Conservation (phyloP, 2,329 filamentous ascomycete genomes). For the Arachnomyces sp. region DNA sequence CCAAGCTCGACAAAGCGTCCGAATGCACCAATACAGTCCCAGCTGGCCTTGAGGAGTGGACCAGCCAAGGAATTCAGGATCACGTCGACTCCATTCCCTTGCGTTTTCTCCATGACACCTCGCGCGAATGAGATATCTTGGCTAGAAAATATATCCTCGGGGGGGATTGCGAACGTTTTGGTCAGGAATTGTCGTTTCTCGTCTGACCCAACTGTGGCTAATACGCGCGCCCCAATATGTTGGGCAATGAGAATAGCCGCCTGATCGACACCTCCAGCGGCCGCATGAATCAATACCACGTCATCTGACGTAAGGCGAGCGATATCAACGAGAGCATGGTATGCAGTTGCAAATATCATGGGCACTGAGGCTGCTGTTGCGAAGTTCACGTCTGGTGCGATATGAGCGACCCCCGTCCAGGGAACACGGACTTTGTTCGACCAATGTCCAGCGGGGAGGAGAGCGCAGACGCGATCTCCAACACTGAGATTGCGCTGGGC, state of each 20-base stretch:
- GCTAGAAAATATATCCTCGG: constrained; percentile 8
- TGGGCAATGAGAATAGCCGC: constrained; percentile 13
- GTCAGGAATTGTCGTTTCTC: constrained; percentile 7
- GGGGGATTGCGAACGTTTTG: constrained; percentile 3
- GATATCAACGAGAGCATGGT: constrained; percentile 13
- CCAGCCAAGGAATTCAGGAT: constrained; percentile 12
- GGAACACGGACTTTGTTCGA: constrained; percentile 5
- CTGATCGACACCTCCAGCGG: constrained; percentile 13
- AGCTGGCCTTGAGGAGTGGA: constrained; percentile 8
- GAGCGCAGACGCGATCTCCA: constrained; percentile 11
- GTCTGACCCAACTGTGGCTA: constrained; percentile 9
- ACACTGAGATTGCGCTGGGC: constrained; percentile 8
- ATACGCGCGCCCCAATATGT: constrained; percentile 11
- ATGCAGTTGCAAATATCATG: constrained; percentile 11
- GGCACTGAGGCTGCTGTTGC: constrained; percentile 14
- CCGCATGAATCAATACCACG: constrained; percentile 14
- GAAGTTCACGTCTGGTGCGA: constrained; percentile 12
- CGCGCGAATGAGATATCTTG: background rate
- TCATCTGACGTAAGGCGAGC: constrained; percentile 13
- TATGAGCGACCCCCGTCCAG: constrained; percentile 1
- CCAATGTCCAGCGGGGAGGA: constrained; percentile 8
- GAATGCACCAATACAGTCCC: constrained; percentile 11
- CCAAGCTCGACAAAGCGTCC: constrained; percentile 37
- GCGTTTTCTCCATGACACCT: constrained; percentile 2
- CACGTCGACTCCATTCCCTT: constrained; percentile 9